A percentile compares a stretch with the other conserved stretches of the same genome.
phyloP scores from a whole-genome alignment of 1,139 yeast genomes.

The Wickerhamomyces sp. region DNA sequence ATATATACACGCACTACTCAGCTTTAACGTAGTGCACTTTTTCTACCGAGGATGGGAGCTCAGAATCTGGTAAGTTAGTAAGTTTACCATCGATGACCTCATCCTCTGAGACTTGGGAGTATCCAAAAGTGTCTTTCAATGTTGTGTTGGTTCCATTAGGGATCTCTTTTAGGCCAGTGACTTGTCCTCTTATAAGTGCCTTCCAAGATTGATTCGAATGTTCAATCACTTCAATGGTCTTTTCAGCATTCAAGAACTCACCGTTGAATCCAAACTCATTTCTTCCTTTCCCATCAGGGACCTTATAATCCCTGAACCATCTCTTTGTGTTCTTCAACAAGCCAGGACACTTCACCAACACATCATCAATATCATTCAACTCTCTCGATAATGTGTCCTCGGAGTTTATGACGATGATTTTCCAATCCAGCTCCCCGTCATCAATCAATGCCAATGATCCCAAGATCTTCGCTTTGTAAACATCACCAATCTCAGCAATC shows the following conservation, averaged over 20 bases:
- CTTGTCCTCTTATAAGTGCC: slow-evolving; percentile 51
- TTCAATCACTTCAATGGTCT: slow-evolving; percentile 65
- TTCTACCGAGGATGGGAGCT: slow-evolving; percentile 34
- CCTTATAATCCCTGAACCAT: slow-evolving; percentile 95
- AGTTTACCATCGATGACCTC: slow-evolving; percentile 20
- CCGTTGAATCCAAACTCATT: slow-evolving; percentile 86
- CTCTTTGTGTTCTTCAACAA: slow-evolving; percentile 76
- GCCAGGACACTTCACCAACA: slow-evolving; percentile 78
- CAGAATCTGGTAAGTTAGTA: slow-evolving; percentile 24
- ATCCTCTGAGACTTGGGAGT: slow-evolving; percentile 15
- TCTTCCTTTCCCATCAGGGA: slow-evolving; percentile 89
- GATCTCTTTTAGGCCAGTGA: slow-evolving; percentile 36
- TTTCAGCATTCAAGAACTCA: slow-evolving; percentile 62
- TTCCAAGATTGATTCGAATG: slow-evolving; percentile 84
- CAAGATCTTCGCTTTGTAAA: slow-evolving; percentile 84
- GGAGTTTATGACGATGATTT: slow-evolving; percentile 78
- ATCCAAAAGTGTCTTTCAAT: slow-evolving; percentile 29
- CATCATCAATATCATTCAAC: slow-evolving; percentile 77
- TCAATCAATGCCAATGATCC: slow-evolving; percentile 94
- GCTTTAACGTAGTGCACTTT: slow-evolving; percentile 29
- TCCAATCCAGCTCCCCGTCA: slow-evolving; percentile 99
- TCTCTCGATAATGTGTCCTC: slow-evolving; percentile 75
- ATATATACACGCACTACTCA: not conserved
- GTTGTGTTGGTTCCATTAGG: slow-evolving; percentile 32
- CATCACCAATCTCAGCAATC: slow-evolving; percentile 49